phyloP scores from a whole-genome alignment of 441 rosid genomes.

The Sinapis alba region DNA sequence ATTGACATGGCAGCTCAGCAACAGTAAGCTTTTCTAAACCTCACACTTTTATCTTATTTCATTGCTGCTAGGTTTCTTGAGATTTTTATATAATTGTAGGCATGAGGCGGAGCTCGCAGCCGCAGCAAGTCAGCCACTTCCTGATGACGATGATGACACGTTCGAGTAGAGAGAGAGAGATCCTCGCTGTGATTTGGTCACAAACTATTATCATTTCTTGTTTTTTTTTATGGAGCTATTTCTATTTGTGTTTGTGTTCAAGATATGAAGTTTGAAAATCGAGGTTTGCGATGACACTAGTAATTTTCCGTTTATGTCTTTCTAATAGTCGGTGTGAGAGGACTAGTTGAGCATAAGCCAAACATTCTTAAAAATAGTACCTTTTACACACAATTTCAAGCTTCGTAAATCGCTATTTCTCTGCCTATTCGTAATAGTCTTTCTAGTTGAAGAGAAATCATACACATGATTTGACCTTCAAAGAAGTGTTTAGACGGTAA shows the following conservation, averaged over 20 bases:
- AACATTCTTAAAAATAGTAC: not conserved
- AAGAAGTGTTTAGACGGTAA: too few species aligned
- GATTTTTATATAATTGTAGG: constrained; percentile 37
- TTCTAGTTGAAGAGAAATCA: too few species aligned
- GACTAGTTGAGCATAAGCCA: too few species aligned
- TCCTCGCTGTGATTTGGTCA: not conserved
- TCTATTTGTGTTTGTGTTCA: not conserved
- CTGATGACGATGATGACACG: constrained; percentile 64
- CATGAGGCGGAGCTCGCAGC: constrained; percentile 75
- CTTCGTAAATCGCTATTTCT: too few species aligned
- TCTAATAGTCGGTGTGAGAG: too few species aligned
- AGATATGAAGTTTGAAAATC: not conserved
- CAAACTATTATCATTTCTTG: not conserved
- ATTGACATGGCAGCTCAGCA: constrained; percentile 70
- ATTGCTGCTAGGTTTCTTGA: not conserved
- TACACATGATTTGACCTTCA: too few species aligned
- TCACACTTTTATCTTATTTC: not conserved
- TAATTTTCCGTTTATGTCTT: not conserved
- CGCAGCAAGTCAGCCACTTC: constrained; percentile 62
- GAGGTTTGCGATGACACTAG: not conserved
- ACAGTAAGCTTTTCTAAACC: constrained; percentile 29
- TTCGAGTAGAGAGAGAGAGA: constrained; percentile 47
- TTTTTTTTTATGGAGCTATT: not conserved
- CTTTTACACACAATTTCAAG: too few species aligned
- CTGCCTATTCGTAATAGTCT: too few species aligned